A percentile compares a stretch with the other conserved stretches of the same genome.
These are phyloP conservation scores for Viola odorata DNA, from an alignment of 345 rosid species.

Conservation along the genomic window DNA sequence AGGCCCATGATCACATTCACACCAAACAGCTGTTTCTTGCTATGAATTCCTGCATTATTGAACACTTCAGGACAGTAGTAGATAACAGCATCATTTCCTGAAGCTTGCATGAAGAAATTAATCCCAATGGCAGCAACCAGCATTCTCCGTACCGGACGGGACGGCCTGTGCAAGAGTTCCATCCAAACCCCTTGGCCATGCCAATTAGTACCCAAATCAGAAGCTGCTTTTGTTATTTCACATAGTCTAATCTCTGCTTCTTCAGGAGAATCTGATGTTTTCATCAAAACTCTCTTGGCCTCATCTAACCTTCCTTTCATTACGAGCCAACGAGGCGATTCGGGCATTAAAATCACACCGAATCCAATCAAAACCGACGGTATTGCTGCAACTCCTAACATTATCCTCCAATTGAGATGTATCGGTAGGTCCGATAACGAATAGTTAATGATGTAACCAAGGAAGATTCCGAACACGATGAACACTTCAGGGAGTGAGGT, in stretches of 20 bases:
- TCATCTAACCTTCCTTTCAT: constrained; percentile 41
- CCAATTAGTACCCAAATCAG: constrained; percentile 11
- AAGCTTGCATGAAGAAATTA: constrained; percentile 68
- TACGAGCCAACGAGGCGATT: constrained; percentile 60
- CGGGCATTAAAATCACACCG: constrained; percentile 38
- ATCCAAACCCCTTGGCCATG: constrained; percentile 52
- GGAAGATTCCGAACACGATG: constrained; percentile 40
- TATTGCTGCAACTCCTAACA: constrained; percentile 48
- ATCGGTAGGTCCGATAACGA: constrained; percentile 33
- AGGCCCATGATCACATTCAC: constrained; percentile 54
- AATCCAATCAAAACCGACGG: constrained; percentile 31
- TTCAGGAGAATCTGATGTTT: constrained; percentile 33
- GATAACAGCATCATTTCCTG: constrained; percentile 66
- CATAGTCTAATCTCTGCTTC: constrained; percentile 47
- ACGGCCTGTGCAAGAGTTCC: constrained; percentile 46
- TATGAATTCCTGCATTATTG: constrained; percentile 46
- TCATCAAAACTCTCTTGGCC: constrained; percentile 36
- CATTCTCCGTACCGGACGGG: constrained; percentile 44
- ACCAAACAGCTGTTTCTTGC: constrained; percentile 40
- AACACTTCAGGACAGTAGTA: constrained; percentile 58
- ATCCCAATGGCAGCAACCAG: constrained; percentile 55
- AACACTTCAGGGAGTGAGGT: constrained; percentile 58
- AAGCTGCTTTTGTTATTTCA: constrained; percentile 41
- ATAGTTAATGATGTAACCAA: constrained; percentile 46
- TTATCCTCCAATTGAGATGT: constrained; percentile 40